phyloP scores from a whole-genome alignment of 495 filamentous ascomycete species.

The Podospora fimiseda region DNA sequence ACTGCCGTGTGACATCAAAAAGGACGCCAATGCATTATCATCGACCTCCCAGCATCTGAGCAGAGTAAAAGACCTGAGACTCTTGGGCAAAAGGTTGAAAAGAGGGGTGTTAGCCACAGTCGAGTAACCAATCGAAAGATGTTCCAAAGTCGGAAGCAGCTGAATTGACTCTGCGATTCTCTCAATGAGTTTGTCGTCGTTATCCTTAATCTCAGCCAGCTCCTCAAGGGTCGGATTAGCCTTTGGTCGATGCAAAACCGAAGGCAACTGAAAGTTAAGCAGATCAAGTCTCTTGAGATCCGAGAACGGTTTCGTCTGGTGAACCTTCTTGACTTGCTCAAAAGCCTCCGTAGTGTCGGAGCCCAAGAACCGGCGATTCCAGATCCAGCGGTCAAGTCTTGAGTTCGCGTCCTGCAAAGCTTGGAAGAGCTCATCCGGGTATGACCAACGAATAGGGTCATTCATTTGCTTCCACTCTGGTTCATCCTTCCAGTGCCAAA shows the following conservation, averaged over 20 bases:
- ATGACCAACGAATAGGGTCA: constrained; percentile 52
- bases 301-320: constrained; percentile 54
- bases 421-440: constrained; percentile 54
- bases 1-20: constrained; percentile 56
- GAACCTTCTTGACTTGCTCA: constrained; percentile 41
- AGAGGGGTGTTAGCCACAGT: constrained; percentile 52
- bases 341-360: constrained; percentile 43
- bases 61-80: constrained; percentile 58
- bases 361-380: constrained; percentile 63
- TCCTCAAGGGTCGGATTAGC: no score
- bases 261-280: constrained; percentile 55
- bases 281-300: constrained; percentile 54
- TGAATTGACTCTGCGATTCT: constrained; percentile 51
- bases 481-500: constrained; percentile 48
- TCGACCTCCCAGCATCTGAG: constrained; percentile 67
- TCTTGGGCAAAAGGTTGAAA: constrained; percentile 50
- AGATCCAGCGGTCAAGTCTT: constrained; percentile 63
- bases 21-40: constrained; percentile 50
- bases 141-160: constrained; percentile 53
- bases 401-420: constrained; percentile 33
- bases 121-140: constrained; percentile 62
- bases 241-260: constrained; percentile 9
- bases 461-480: constrained; percentile 49
- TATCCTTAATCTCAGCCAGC: constrained; percentile 25
- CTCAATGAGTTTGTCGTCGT: constrained; percentile 34